Percentiles rank a stretch among this genome's conserved stretches.
Evolutionary conservation across 169 alveolate species (phyloP).

Genomic region (Plasmodium falciparum): DNA sequence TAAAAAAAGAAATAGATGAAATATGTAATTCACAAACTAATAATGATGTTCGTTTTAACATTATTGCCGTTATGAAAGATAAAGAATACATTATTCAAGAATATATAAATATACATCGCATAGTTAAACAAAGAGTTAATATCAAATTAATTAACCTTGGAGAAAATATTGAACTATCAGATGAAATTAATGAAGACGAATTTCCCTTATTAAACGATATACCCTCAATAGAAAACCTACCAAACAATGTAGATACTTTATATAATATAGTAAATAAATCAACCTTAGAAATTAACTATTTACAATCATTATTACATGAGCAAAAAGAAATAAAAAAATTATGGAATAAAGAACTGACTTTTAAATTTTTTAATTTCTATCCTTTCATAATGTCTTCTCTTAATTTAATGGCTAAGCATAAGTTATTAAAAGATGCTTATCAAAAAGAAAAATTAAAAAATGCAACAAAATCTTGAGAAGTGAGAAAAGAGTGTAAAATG

Average conservation of each 20-base stretch:
- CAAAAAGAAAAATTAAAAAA: slow-evolving; percentile 41
- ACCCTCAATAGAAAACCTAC: slow-evolving; percentile 33
- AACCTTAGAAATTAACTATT: slow-evolving; percentile 18
- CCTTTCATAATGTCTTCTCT: slow-evolving; percentile 59
- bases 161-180: slow-evolving; percentile 15
- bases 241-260: neutral
- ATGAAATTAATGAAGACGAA: slow-evolving; percentile 42
- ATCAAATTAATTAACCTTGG: slow-evolving; percentile 29
- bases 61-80: slow-evolving; percentile 34
- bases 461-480: neutral
- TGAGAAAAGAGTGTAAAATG: neutral
- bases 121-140: slow-evolving; percentile 18
- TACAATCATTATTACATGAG: slow-evolving; percentile 11
- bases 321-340: slow-evolving; percentile 23
- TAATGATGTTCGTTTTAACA: slow-evolving; percentile 30
- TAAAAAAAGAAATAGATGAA: slow-evolving; percentile 28
- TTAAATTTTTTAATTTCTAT: slow-evolving; percentile 46
- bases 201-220: neutral
- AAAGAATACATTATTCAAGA: slow-evolving; percentile 21
- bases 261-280: slow-evolving; percentile 12
- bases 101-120: slow-evolving; percentile 38
- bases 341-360: slow-evolving; percentile 58
- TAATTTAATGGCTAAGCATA: slow-evolving; percentile 56
- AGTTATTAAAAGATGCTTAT: slow-evolving; percentile 28
- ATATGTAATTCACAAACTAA: slow-evolving; percentile 5